phyloP scores from a whole-genome alignment of 305 asterid genomes.

The Solanum hybrid region DNA sequence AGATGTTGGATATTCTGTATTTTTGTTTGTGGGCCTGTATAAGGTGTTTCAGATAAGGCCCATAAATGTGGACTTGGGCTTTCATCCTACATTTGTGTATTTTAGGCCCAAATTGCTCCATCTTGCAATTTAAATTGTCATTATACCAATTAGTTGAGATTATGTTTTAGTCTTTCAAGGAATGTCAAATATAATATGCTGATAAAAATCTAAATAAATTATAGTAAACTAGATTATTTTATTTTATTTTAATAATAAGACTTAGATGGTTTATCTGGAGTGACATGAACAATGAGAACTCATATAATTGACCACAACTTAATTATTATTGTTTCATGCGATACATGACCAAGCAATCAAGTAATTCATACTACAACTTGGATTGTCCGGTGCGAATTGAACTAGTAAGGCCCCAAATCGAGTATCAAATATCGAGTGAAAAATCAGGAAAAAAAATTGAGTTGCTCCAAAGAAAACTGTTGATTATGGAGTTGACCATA shows the following conservation, averaged over 20 bases:
- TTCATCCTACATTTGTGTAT: background rate
- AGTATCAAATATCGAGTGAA: background rate
- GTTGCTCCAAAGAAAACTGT: too few relatives aligned
- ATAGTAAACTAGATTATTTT: fast-evolving
- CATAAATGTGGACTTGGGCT: background rate
- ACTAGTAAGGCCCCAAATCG: background rate
- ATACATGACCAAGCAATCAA: background rate
- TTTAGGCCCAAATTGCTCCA: background rate
- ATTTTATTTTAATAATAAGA: too few relatives aligned
- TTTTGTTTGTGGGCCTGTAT: background rate
- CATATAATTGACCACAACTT: background rate
- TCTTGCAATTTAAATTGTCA: background rate
- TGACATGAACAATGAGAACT: background rate
- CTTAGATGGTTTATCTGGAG: background rate
- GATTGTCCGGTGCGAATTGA: background rate
- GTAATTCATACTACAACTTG: background rate
- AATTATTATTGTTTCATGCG: background rate
- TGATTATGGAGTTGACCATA: background rate
- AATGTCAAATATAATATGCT: background rate
- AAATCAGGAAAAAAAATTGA: background rate
- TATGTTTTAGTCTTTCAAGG: background rate
- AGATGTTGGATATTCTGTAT: background rate
- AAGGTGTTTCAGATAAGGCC: background rate
- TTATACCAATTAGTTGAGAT: background rate
- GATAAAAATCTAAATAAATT: background rate